Base-by-base conservation (phyloP, 768 basidiomycete species). In the Xerocomellus chrysenteron region DNA sequence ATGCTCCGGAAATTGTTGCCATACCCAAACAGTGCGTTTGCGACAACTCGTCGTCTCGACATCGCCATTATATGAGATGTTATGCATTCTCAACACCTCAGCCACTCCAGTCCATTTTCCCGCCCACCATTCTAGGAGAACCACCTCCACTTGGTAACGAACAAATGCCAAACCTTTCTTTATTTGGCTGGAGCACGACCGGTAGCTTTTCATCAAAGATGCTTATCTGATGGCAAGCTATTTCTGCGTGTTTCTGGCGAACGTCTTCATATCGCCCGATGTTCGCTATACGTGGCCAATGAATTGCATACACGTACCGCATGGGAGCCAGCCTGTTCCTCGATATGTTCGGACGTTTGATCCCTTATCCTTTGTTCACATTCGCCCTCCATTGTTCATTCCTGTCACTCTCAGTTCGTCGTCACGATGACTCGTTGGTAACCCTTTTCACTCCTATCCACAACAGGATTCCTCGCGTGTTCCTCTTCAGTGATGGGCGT, bases 211-310 rank as follows among this genome's bases (percentile, higher is more conserved):
- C 56, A 65, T 65, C 40, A 49, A 51, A 50, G 32, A 41, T 36
- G 37, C 53, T 57, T 61, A 71, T 71, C 62, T 69, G 67, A 66
- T 64, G 57, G 43, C 2, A 33, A 44, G 46, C 48, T 50, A 55
- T 61, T 46, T 62, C 54, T 59, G 64, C 33, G 11, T 32, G 10
- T 56, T 45, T 58, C 57, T 65, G 53, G 58, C 65, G 10, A 60
- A 64, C 64, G 39, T 55, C 46, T 61, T 61, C 67, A 68, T 67
- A 67, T 61, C 61, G 61, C 66, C 58, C 61, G 64, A 56, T 50
- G 45, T 43, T 63, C 37, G 47, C 55, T 40, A 43, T 65, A 49
- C 47, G 54, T 57, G 40, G 39, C 52, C 62, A 55, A 36, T 58
- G 42, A 36, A 40, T 40, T 47, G 36, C 32, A 37, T 36, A n/a